phyloP scores from a whole-genome alignment of 768 basidiomycete genomes.

The Ramaria sp. region DNA sequence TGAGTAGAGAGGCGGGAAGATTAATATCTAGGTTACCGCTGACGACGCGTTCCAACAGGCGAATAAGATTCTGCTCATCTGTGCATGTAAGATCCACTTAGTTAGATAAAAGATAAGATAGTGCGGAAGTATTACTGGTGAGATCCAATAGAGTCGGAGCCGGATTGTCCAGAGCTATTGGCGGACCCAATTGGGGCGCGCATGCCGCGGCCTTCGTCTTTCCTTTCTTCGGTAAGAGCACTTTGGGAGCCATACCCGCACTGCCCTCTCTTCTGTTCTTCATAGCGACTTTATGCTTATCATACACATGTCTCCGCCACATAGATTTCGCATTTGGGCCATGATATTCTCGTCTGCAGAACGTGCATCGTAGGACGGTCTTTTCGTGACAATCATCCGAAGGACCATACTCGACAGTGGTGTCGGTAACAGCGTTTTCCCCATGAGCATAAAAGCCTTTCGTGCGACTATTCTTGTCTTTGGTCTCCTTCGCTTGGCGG shows the following conservation, averaged over 20 bases:
- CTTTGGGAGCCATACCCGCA: constrained; percentile 2
- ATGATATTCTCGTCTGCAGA: constrained; percentile 74
- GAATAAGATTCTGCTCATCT: constrained; percentile 8
- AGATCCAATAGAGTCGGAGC: constrained; percentile 1
- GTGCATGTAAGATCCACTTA: neutral
- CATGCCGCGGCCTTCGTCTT: neutral
- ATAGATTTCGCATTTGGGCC: constrained; percentile 87
- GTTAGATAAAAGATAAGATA: neutral
- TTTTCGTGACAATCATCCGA: constrained; percentile 42
- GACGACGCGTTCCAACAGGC: constrained; percentile 7
- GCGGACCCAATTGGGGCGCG: neutral
- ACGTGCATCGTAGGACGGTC: constrained; percentile 71
- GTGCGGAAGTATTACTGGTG: neutral
- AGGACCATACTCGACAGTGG: constrained; percentile 33
- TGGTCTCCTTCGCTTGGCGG: constrained; percentile 48
- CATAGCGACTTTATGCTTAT: constrained; percentile 88
- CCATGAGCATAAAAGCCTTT: constrained; percentile 13
- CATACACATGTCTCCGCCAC: constrained; percentile 83
- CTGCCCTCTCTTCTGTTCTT: constrained; percentile 66
- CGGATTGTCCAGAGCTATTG: neutral
- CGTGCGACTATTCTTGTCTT: constrained; percentile 39
- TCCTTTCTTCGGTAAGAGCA: neutral
- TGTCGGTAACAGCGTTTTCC: constrained; percentile 21
- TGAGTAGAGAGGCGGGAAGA: neutral
- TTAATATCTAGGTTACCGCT: constrained; percentile 5